A percentile compares a stretch with the other conserved stretches of the same genome.
Conservation (phyloP, 2,329 filamentous ascomycete genomes). For the Thielaviopsis ethacetica region DNA sequence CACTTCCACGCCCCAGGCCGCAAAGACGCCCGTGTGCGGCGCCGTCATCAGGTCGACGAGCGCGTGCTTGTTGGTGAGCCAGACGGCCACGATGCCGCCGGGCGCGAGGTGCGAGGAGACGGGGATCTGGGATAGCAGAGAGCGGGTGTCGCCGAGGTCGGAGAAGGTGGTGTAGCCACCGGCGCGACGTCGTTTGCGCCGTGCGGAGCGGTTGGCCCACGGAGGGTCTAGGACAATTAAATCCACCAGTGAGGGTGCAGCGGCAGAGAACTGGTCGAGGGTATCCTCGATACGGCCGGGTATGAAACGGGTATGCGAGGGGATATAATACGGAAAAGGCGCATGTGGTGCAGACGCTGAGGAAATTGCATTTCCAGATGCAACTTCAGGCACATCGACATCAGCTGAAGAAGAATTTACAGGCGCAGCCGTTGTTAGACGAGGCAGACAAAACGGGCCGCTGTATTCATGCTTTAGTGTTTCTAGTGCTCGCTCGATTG, state of each 20-base stretch:
- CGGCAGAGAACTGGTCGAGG: slow-evolving; percentile 24
- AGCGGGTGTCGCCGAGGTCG: slow-evolving; percentile 28
- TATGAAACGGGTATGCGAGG: slow-evolving; percentile 28
- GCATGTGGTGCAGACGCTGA: slow-evolving; percentile 6
- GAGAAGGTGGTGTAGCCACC: slow-evolving; percentile 31
- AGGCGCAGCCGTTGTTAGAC: slow-evolving; percentile 14
- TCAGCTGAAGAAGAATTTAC: background rate
- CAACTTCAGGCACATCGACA: background rate
- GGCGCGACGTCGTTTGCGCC: slow-evolving; percentile 28
- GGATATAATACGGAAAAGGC: slow-evolving; percentile 18
- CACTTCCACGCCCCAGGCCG: slow-evolving; percentile 47
- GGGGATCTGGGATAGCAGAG: slow-evolving; percentile 38
- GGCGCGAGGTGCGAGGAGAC: slow-evolving; percentile 35
- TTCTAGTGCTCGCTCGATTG: slow-evolving; percentile 28
- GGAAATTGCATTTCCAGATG: slow-evolving; percentile 6
- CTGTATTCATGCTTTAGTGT: slow-evolving; percentile 19
- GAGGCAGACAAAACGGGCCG: slow-evolving; percentile 32
- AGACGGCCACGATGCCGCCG: slow-evolving; percentile 49
- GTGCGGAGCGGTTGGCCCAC: slow-evolving; percentile 65
- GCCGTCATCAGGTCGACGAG: slow-evolving; percentile 37
- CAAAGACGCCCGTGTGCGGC: slow-evolving; percentile 39
- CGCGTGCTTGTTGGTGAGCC: slow-evolving; percentile 59
- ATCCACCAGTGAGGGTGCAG: slow-evolving; percentile 38
- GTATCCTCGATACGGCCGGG: slow-evolving; percentile 30
- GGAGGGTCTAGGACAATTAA: slow-evolving; percentile 61